A percentile compares a stretch with the other conserved stretches of the same genome.
These are phyloP conservation scores for Pseudonitzschia delicatissima DNA, from an alignment of 108 stramenopile genomes.

Conservation along the genomic window DNA sequence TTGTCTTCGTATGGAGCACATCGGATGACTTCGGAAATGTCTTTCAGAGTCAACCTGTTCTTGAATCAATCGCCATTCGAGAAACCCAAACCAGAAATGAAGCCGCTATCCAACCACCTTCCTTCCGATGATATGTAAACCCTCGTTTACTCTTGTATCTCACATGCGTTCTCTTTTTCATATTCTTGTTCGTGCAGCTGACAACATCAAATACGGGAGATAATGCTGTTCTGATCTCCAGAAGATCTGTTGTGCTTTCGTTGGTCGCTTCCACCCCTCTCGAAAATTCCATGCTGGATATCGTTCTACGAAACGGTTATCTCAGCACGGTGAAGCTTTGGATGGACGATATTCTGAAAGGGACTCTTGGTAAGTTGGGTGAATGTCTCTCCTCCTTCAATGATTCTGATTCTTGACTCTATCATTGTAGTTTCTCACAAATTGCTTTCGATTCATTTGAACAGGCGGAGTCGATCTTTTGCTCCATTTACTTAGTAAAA, in stretches of 20 bases:
- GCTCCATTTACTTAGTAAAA: slow-evolving; percentile 67
- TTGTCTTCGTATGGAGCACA: too few species aligned
- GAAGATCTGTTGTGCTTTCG: slow-evolving; percentile 61
- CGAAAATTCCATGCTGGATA: slow-evolving; percentile 41
- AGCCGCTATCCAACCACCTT: too few species aligned
- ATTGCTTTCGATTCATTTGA: neutral
- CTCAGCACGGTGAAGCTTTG: slow-evolving; percentile 62
- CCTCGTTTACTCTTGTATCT: neutral
- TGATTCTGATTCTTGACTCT: neutral
- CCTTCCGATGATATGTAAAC: neutral
- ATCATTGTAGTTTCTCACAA: neutral
- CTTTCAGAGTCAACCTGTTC: too few species aligned
- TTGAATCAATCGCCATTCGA: neutral
- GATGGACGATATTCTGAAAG: slow-evolving; percentile 74
- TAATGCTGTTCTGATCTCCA: slow-evolving; percentile 44
- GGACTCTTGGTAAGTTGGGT: slow-evolving; percentile 61
- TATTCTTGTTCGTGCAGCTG: slow-evolving; percentile 24
- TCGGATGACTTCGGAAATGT: too few species aligned
- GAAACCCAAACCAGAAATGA: neutral
- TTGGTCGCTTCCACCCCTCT: slow-evolving; percentile 50
- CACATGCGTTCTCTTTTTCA: slow-evolving; percentile 11
- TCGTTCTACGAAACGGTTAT: slow-evolving; percentile 58
- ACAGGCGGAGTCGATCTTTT: slow-evolving; percentile 76
- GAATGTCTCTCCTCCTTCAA: neutral
- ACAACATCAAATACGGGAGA: slow-evolving; percentile 25